A percentile compares a stretch with the other conserved stretches of the same genome.
These are phyloP conservation scores for Blastobotrys attinorum DNA, from an alignment of 805 yeast species.

Conservation along the genomic window DNA sequence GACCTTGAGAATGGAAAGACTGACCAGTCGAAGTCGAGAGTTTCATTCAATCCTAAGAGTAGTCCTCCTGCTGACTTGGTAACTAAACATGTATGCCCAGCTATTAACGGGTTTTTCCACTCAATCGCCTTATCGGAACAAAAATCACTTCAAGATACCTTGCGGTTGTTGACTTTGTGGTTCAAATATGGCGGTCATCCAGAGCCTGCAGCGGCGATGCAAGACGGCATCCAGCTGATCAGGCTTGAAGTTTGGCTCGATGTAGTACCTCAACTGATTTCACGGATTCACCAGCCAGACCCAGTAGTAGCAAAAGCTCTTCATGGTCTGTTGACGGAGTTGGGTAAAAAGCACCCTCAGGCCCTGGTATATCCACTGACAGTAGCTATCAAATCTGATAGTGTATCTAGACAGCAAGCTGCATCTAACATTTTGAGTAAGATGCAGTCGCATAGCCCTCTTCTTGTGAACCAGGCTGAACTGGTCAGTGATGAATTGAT, in stretches of 20 bases:
- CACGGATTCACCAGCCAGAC: conserved; percentile 94
- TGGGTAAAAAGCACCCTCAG: conserved; percentile 95
- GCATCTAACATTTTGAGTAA: conserved; percentile 87
- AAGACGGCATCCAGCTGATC: conserved; percentile 83
- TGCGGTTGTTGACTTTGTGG: conserved; percentile 88
- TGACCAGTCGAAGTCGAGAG: conserved; percentile 30
- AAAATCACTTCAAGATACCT: conserved; percentile 85
- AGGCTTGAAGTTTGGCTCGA: conserved; percentile 91
- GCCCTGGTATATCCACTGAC: conserved; percentile 92
- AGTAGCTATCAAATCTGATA: conserved; percentile 92
- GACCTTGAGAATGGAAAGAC: background rate
- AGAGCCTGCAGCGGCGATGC: conserved; percentile 84
- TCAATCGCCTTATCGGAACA: conserved; percentile 83
- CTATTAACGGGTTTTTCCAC: conserved; percentile 91
- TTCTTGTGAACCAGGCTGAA: conserved; percentile 84
- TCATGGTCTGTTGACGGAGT: conserved; percentile 69
- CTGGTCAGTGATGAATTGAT: conserved; percentile 89
- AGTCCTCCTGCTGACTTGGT: conserved; percentile 39
- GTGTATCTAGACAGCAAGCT: conserved; percentile 81
- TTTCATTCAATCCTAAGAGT: too few relatives aligned
- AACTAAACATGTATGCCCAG: conserved; percentile 87
- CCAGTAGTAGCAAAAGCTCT: conserved; percentile 73
- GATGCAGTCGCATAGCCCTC: conserved; percentile 81
- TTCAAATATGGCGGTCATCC: conserved; percentile 90
- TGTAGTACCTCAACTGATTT: conserved; percentile 90